Base-by-base conservation (phyloP, 2,329 filamentous ascomycete species). In the Reticulascus tulasneorum region DNA sequence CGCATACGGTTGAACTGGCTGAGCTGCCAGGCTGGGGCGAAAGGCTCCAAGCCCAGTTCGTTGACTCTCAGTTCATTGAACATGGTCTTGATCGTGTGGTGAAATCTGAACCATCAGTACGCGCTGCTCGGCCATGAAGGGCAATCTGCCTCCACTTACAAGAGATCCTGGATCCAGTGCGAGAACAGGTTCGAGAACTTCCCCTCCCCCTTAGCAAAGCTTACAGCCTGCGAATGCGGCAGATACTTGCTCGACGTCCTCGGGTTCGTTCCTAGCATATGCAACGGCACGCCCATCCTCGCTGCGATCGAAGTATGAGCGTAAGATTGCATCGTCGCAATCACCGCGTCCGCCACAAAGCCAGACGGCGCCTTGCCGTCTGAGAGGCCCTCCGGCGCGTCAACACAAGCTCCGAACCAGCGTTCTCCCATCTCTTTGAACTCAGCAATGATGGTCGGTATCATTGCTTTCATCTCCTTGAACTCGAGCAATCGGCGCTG, bases 201-300 rank as follows among this genome's bases (percentile, higher is more conserved):
- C 29, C 9, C 4, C 18, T 31, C 27, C 30, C 6, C 13, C 29
- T 23, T 23, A 23, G 32, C 30, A 6, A 30, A 29, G 38, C 38
- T 41, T 4, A 18, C 41, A 4, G 38, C 25, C 30, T 44, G 41
- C n/a, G 33, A 30, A 23, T 44, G 41, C 23, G 38, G 38, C 2
- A 44, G 8, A 27, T 44, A 38, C 26, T 17, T 31, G 15, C 38
- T 37, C 13, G 32, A 41, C 5, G 35, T 38, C 23, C 41, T 33
- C 22, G 34, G 38, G 12, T 44, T 75, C 60, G 81, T 84, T 54
- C 84, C 84, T 77, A 84, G 84, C 44, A 84, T 58, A 48, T 78
- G 75, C n/a, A 80, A 49, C 2, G 77, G 76, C 23, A 79, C 66
- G 0, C 75, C 75, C n/a, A 80, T 46, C 38, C 71, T 67, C 54